Base-by-base conservation (phyloP, 169 alveolate species). In the Cryptosporidium viatorum region DNA sequence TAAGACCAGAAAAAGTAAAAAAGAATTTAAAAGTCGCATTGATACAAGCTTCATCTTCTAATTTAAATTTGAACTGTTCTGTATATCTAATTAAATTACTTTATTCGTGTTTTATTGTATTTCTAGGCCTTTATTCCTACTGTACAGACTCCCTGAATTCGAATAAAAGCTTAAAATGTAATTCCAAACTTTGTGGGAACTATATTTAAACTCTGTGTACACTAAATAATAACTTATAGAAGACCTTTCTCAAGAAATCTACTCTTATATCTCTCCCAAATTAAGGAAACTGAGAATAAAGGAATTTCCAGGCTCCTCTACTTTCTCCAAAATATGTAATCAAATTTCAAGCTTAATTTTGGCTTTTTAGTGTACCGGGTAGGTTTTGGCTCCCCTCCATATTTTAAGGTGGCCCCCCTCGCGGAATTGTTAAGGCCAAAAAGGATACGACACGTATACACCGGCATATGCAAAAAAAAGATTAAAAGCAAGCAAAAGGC, bases 391-490 rank as follows among this genome's bases (percentile, higher is more conserved):
- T 21, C 69, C 69, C 69, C 69, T 59, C 31, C 69, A 31, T 10
- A 59, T 26, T 26, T 59, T 59, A 59, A 59, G 21, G 69, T 23
- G 68, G 41, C 69, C 69, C 69, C 69, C 69, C 33, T 26, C 21
- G 69, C 69, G 69, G 69, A 59, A 59, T 12, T 31, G 6, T 23
- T 1, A 31, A 21, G 69, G 69, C 69, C 37, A 59, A 21, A 59
- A 59, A 59, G 55, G 69, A 59, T 59, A 59, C 69, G 69, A 59
- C 69, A 59, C 69, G 69, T 59, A 59, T 59, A 59, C 33, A 26
- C 69, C 69, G 69, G 69, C 37, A 26, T 31, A 26, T 59, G 69
- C 69, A 26, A 59, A 59, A 59, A 58, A 59, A 59, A 59, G 69
- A 59, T 59, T 59, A 59, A 48, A 48, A 23, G 69, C n/a, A 59